Conservation (phyloP, 2,329 filamentous ascomycete species). For the Exophiala lecanii-corni region DNA sequence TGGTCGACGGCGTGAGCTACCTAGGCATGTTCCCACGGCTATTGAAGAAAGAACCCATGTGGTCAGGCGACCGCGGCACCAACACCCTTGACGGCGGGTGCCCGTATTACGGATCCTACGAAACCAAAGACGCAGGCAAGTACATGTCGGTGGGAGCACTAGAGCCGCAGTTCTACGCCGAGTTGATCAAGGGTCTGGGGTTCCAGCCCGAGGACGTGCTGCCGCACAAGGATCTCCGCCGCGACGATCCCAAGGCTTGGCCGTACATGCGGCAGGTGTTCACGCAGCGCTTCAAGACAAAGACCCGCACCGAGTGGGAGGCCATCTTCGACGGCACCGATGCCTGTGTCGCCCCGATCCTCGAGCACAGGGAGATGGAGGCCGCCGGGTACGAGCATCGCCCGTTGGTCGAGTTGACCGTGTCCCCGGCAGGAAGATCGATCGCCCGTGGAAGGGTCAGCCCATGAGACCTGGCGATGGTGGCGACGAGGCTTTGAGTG, state of each 20-base stretch:
- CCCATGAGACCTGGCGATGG: conserved; percentile 63
- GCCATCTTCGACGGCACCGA: conserved; percentile 81
- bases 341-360: conserved; percentile 85
- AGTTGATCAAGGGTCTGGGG: conserved; percentile 62
- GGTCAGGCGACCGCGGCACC: conserved; percentile 60
- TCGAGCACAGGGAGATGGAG: conserved; percentile 70
- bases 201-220: conserved; percentile 47
- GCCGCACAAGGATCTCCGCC: conserved; percentile 39
- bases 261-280: conserved; percentile 60
- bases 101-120: conserved; percentile 86
- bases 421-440: conserved; percentile 65
- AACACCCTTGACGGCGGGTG: conserved; percentile 80
- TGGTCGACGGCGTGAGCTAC: conserved; percentile 86
- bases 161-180: conserved; percentile 78
- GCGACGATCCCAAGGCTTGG: conserved; percentile 64
- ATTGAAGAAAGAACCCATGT: conserved; percentile 58
- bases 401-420: conserved; percentile 50
- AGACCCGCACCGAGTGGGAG: conserved; percentile 78
- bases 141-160: conserved; percentile 88
- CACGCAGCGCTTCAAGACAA: conserved; percentile 59
- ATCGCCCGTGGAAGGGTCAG: conserved; percentile 59
- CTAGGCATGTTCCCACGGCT: conserved; percentile 74
- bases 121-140: conserved; percentile 66
- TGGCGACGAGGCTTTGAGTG: conserved; percentile 62
- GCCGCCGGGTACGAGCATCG: conserved; percentile 46